Evolutionary conservation across 352 stramenopile species (phyloP).

Genomic region (Globisporangium parvum): DNA sequence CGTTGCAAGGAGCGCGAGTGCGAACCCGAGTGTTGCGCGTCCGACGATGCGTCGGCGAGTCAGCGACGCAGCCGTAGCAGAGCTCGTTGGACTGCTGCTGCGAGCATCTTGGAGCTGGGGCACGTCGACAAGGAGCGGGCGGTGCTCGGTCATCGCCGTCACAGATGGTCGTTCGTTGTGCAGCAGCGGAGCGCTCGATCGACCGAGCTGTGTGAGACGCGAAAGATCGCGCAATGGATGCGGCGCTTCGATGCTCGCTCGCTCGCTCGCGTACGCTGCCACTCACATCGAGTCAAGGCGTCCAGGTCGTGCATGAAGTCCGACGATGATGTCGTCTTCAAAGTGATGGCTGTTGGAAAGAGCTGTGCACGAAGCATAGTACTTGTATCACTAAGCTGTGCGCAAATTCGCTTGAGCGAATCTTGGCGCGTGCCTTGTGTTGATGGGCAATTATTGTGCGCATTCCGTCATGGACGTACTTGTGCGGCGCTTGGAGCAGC

Average conservation of each 20-base stretch:
- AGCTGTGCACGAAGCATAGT: too few species aligned
- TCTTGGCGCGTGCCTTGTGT: too few species aligned
- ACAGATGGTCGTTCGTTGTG: background rate
- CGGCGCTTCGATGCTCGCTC: background rate
- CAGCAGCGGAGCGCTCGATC: background rate
- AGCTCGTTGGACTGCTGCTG: background rate
- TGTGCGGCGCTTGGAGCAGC: background rate
- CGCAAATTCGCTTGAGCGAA: too few species aligned
- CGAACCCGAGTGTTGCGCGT: conserved; percentile 29
- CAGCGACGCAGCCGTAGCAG: conserved; percentile 15
- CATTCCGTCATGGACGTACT: too few species aligned
- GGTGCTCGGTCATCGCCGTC: conserved; percentile 1
- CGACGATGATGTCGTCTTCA: too few species aligned
- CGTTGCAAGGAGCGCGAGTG: conserved; percentile 25
- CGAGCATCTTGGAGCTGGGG: background rate
- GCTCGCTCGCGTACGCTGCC: too few species aligned
- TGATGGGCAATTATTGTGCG: too few species aligned
- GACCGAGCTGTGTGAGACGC: background rate
- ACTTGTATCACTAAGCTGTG: too few species aligned
- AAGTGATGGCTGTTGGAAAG: too few species aligned
- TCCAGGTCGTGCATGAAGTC: too few species aligned
- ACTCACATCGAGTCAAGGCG: background rate
- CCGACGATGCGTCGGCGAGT: conserved; percentile 17
- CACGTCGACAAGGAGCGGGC: conserved; percentile 2
- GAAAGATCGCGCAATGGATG: background rate